Conservation (phyloP, 129 eudicot genomes). For the Sambucus nigra region DNA sequence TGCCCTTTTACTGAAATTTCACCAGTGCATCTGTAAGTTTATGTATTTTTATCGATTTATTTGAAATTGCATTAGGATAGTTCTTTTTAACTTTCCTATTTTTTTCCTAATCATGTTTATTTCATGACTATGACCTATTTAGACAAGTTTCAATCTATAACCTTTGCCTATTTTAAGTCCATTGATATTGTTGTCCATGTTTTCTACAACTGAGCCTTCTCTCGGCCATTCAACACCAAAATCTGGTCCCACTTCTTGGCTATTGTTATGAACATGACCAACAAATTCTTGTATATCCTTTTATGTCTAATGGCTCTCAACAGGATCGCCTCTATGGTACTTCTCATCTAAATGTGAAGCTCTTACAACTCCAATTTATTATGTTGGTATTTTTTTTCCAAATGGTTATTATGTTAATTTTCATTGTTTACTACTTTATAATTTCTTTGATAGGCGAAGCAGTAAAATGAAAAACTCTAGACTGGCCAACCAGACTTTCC, state of each 20-base stretch:
- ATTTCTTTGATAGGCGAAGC: constrained; percentile 52
- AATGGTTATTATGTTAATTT: background rate
- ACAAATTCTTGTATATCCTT: constrained; percentile 85
- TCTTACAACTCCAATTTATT: constrained; percentile 8
- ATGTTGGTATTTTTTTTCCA: too few species aligned
- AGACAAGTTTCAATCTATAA: background rate
- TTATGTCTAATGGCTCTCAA: constrained; percentile 86
- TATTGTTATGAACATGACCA: constrained; percentile 77
- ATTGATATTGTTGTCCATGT: constrained; percentile 10
- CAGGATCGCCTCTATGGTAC: constrained; percentile 91
- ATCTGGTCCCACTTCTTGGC: constrained; percentile 82
- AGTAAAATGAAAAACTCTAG: constrained; percentile 54
- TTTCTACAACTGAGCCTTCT: constrained; percentile 60
- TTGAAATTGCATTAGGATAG: background rate
- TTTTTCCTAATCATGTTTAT: background rate
- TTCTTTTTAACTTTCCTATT: background rate
- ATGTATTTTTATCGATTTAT: background rate
- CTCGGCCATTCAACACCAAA: constrained; percentile 63
- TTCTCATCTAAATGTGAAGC: constrained; percentile 10
- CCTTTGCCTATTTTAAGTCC: background rate
- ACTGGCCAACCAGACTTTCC: constrained; percentile 87
- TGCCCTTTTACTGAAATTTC: background rate
- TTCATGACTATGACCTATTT: background rate
- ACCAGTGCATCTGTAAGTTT: background rate
- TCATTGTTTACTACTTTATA: background rate